A percentile compares a stretch with the other conserved stretches of the same genome.
Conservation (phyloP, 2,329 filamentous ascomycete species). For the Colletotrichum lentis region DNA sequence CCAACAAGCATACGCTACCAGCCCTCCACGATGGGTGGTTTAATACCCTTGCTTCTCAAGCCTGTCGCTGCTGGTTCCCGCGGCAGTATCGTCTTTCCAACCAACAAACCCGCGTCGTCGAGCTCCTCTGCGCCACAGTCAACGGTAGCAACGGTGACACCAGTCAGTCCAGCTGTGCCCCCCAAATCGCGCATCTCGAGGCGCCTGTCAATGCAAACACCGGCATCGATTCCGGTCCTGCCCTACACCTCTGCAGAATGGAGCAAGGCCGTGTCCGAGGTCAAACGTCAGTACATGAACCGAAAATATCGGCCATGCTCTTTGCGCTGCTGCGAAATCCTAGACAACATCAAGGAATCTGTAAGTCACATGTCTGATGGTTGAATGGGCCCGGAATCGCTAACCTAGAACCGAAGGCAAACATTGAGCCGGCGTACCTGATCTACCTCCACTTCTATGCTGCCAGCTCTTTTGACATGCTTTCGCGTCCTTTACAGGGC, state of each 20-base stretch:
- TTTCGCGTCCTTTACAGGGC: slow-evolving; percentile 58
- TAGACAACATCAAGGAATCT: slow-evolving; percentile 57
- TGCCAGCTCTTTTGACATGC: slow-evolving; percentile 67
- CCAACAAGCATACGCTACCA: slow-evolving; percentile 12
- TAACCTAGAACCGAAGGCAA: slow-evolving; percentile 43
- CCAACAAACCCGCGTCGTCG: slow-evolving; percentile 24
- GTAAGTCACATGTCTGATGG: slow-evolving; percentile 46
- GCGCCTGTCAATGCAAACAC: slow-evolving; percentile 39
- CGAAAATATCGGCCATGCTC: slow-evolving; percentile 63
- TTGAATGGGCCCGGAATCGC: not conserved
- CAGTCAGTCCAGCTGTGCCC: slow-evolving; percentile 34
- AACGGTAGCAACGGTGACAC: slow-evolving; percentile 43
- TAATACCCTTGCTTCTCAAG: slow-evolving; percentile 47
- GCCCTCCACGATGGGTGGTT: slow-evolving; percentile 42
- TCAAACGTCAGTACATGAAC: slow-evolving; percentile 63
- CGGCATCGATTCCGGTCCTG: slow-evolving; percentile 44
- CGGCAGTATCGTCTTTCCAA: slow-evolving; percentile 38
- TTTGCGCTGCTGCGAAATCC: slow-evolving; percentile 60
- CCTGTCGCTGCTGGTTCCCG: slow-evolving; percentile 38
- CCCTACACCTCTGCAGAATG: slow-evolving; percentile 60
- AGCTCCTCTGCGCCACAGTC: slow-evolving; percentile 23
- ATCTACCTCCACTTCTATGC: slow-evolving; percentile 70
- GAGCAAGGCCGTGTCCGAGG: slow-evolving; percentile 59
- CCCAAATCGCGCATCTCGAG: slow-evolving; percentile 41
- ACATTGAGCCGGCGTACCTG: slow-evolving; percentile 62